Evolutionary conservation across 2,329 filamentous ascomycete species (phyloP), one percentile per base, ranked within the genome.

Genomic region (Volutella citrinella): DNA sequence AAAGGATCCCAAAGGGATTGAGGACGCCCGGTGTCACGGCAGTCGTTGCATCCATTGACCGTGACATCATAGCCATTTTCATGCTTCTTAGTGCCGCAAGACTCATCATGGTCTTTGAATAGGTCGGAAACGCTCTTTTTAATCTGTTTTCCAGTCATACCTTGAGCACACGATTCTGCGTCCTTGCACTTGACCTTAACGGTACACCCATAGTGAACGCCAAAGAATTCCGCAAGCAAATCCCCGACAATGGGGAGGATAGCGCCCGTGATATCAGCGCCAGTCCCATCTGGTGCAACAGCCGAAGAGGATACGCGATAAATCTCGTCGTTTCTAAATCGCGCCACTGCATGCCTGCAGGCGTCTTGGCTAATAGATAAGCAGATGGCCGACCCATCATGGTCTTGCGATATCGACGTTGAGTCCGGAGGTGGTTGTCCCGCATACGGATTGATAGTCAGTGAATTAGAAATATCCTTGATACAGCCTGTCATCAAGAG

Each of bases 81-180:
- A 15, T 32, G 29, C 10, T 40, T 36, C 4, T 32, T 40, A 19
- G 32, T 40, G 5, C 37, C 37, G 7, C 37, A 36, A 3, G 32
- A 32, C 37, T 40, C 37, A 4, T 33, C 37, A 18, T 40, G 32
- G 10, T 36, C 28, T 17, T 40, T 36, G 29, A 36, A 40, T 3
- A 40, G 36, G 13, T 40, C 36, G 24, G 36, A 33, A 32, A 40
- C 36, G 10, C 27, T 28, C 14, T 40, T 29, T 18, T 40, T 40
- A 15, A 40, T 40, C 28, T 40, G 37, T 29, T 36, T 40, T 17
- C 37, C 37, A 10, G 37, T 40, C 37, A 40, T 40, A 11, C 37
- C 37, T 6, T 27, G 32, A 7, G 37, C 23, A 11, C 36, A 40
- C 17, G 28, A 23, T 11, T 32, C 37, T 5, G 36, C 37, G 6